These are phyloP conservation scores for Heliosperma pusillum DNA, from an alignment of 148 eudicot genomes.

Conservation along the genomic window DNA sequence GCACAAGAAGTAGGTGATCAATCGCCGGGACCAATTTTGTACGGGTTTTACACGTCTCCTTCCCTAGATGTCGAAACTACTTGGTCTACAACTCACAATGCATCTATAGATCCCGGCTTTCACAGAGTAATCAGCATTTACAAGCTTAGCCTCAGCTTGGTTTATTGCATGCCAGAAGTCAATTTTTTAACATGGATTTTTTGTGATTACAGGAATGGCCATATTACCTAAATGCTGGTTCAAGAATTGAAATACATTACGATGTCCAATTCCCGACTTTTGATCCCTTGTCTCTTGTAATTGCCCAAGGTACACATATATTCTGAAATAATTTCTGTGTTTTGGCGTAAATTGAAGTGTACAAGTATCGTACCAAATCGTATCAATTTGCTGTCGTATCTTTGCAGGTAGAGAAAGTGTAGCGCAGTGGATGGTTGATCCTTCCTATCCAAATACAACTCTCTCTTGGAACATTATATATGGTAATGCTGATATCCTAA, in stretches of 20 bases:
- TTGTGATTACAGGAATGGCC: slow-evolving; percentile 47
- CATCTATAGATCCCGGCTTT: slow-evolving; percentile 28
- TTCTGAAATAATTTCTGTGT: neutral
- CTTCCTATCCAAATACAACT: slow-evolving; percentile 47
- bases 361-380: neutral
- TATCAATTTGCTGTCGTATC: neutral
- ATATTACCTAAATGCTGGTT: slow-evolving; percentile 51
- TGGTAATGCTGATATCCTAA: slow-evolving; percentile 26
- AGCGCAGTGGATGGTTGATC: slow-evolving; percentile 45
- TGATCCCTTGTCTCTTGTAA: slow-evolving; percentile 38
- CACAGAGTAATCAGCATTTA: slow-evolving; percentile 29
- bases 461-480: slow-evolving; percentile 50
- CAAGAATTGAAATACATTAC: slow-evolving; percentile 42
- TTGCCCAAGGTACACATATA: slow-evolving; percentile 41
- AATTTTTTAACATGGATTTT: neutral
- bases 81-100: slow-evolving; percentile 43
- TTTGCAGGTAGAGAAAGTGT: slow-evolving; percentile 45
- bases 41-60: slow-evolving; percentile 60
- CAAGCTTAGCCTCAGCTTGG: neutral
- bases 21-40: slow-evolving; percentile 45
- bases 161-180: neutral
- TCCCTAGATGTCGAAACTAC: slow-evolving; percentile 47
- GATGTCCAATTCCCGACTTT: slow-evolving; percentile 37
- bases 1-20: slow-evolving; percentile 38
- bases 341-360: neutral